Base-by-base conservation (phyloP, 2,329 filamentous ascomycete genomes). In the Ascomycota sp. region DNA sequence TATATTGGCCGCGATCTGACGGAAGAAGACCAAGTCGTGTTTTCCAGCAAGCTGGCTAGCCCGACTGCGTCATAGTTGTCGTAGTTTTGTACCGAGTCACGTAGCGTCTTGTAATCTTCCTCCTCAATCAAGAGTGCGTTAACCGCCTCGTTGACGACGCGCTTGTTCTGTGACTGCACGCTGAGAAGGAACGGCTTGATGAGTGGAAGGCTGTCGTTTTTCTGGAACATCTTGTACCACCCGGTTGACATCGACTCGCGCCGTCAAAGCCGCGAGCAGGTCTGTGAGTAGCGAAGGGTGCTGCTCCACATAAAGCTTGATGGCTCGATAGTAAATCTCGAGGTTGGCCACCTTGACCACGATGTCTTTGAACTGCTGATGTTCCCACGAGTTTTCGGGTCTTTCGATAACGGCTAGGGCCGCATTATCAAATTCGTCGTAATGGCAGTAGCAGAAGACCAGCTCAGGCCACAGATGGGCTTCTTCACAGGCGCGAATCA, bases 181-280 rank as follows among this genome's bases (percentile, higher is more conserved):
- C 83, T 94, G 34, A 98, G 70, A 43, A 98, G 61, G 77, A 98
- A 98, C 3, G 86, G 86, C 65, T 98, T 98, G 65, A 98, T 95
- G 32, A 98, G 62, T 32, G 91, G 89, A 41, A 95, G 75, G 55
- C 95, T 94, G 56, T 98, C 89, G 6, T 85, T 94, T 60, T 92
- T 91, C 60, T 93, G 75, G 59, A 98, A 98, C 71, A 98, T 91
- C 53, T 83, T 81, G 36, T n/a, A 98, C 89, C n/a, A 98, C 89
- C 36, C 91, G 82, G 62, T 94, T 95, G 46, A 95, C 89, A 40
- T 98, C 89, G 40, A 98, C 86, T 35, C 89, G 78, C 28, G 85
- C 56, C n/a, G 89, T 93, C 38, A 98, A 63, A 8, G 71, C 79
- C 49, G 94, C 85, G 32, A 98, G 68, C 21, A 98, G 69, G 48